Percentiles rank a stretch among this genome's conserved stretches.
Evolutionary conservation across 2,329 filamentous ascomycete species (phyloP).

Genomic region (Aspergillus latus): DNA sequence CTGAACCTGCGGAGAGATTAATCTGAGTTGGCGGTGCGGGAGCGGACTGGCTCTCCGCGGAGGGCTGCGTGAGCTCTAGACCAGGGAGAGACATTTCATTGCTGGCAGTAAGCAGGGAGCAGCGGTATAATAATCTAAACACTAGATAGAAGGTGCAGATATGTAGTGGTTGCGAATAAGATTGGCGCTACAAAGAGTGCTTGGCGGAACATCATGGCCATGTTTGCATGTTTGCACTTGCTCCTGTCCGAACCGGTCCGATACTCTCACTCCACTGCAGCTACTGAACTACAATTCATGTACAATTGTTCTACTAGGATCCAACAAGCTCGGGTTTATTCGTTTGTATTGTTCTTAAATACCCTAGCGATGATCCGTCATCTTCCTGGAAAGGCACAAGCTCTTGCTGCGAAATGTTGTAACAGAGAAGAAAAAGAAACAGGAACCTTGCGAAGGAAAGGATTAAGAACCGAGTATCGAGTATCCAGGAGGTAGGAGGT

Average conservation of each 20-base stretch:
- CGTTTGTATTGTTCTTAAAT: conserved; percentile 11
- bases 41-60: conserved; percentile 48
- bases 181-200: background rate
- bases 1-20: conserved; percentile 63
- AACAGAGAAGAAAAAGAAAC: conserved; percentile 12
- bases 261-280: background rate
- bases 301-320: background rate
- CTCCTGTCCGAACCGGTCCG: background rate
- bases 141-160: background rate
- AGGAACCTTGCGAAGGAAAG: conserved; percentile 15
- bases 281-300: background rate
- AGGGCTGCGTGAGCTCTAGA: conserved; percentile 65
- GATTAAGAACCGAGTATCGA: conserved; percentile 24
- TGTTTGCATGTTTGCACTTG: conserved; percentile 25
- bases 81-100: conserved; percentile 70
- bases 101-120: conserved; percentile 6
- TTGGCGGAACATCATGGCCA: conserved; percentile 16
- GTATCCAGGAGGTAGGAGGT: conserved; percentile 19
- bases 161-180: background rate
- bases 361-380: conserved; percentile 10
- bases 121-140: background rate
- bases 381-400: conserved; percentile 10
- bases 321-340: background rate
- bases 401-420: conserved; percentile 11
- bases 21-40: conserved; percentile 47